phyloP scores from a whole-genome alignment of 2,329 filamentous ascomycete species.

The Penicillium corylophilum region DNA sequence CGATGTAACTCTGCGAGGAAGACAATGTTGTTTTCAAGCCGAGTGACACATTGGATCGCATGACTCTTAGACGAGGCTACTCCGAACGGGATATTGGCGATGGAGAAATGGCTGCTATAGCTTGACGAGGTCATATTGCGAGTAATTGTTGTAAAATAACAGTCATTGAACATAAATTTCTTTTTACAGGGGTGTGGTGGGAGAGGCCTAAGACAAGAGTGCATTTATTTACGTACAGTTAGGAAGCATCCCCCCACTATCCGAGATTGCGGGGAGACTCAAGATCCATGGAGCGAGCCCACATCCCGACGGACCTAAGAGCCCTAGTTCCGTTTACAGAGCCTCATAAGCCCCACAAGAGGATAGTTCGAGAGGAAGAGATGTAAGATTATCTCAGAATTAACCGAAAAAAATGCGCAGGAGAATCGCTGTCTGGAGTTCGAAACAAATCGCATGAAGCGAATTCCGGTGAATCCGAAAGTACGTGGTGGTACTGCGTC shows the following conservation, averaged over 20 bases:
- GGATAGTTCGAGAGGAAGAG: too few relatives aligned
- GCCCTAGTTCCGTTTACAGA: not conserved
- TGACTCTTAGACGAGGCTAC: constrained; percentile 47
- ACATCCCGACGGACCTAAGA: constrained; percentile 15
- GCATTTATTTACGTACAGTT: not conserved
- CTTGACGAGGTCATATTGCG: constrained; percentile 20
- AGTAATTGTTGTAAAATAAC: not conserved
- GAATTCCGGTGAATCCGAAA: not conserved
- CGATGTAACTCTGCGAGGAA: constrained; percentile 50
- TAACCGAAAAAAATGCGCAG: not conserved
- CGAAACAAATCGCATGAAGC: not conserved
- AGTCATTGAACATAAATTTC: not conserved
- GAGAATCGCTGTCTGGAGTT: not conserved
- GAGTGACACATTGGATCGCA: constrained; percentile 48
- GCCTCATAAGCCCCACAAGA: not conserved
- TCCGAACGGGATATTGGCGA: constrained; percentile 56
- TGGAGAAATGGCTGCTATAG: constrained; percentile 44
- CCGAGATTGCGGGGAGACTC: not conserved
- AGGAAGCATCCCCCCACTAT: constrained; percentile 8
- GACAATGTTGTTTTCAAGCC: constrained; percentile 52
- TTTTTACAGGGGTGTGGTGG: not conserved
- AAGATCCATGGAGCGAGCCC: constrained; percentile 4
- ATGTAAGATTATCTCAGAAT: not conserved
- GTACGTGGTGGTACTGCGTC: constrained; percentile 16
- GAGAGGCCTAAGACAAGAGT: not conserved